phyloP scores from a whole-genome alignment of 495 filamentous ascomycete species.

The Bryoglossum gracile region DNA sequence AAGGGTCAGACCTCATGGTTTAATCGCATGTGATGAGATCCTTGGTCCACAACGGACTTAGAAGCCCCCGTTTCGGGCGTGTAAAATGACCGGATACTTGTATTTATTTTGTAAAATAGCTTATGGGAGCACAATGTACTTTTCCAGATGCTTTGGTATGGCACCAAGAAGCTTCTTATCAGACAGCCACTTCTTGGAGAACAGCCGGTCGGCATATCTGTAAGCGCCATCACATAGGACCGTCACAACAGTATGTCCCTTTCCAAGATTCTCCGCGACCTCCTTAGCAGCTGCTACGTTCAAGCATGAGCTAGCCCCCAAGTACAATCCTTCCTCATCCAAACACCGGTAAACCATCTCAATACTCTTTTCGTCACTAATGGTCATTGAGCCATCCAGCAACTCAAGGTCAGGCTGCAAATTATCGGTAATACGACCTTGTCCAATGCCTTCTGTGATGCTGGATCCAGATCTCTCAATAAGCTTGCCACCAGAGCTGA shows the following conservation, averaged over 20 bases:
- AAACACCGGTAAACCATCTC: conserved; percentile 97
- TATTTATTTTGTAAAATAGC: conserved; percentile 12
- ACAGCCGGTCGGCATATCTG: conserved; percentile 88
- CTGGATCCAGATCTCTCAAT: conserved; percentile 74
- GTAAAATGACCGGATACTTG: conserved; percentile 1
- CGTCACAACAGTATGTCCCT: conserved; percentile 87
- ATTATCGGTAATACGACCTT: conserved; percentile 95
- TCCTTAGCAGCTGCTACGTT: conserved; percentile 96
- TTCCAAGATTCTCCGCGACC: conserved; percentile 82
- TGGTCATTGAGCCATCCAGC: conserved; percentile 77
- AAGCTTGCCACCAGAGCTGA: conserved; percentile 75
- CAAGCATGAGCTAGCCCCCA: conserved; percentile 87
- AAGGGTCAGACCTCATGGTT: too few relatives aligned
- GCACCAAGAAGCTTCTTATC: conserved; percentile 73
- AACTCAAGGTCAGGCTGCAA: conserved; percentile 75
- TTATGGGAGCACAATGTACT: conserved; percentile 68
- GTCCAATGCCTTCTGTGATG: conserved; percentile 97
- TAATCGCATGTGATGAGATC: too few relatives aligned
- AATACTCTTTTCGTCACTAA: conserved; percentile 88
- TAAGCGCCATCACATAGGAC: conserved; percentile 94
- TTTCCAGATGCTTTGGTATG: conserved; percentile 80
- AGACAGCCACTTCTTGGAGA: conserved; percentile 81
- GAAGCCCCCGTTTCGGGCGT: background rate
- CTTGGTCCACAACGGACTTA: too few relatives aligned
- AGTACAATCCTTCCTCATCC: conserved; percentile 92